phyloP scores from a whole-genome alignment of 1,284 basidiomycete species.

The Marasmius oreades region DNA sequence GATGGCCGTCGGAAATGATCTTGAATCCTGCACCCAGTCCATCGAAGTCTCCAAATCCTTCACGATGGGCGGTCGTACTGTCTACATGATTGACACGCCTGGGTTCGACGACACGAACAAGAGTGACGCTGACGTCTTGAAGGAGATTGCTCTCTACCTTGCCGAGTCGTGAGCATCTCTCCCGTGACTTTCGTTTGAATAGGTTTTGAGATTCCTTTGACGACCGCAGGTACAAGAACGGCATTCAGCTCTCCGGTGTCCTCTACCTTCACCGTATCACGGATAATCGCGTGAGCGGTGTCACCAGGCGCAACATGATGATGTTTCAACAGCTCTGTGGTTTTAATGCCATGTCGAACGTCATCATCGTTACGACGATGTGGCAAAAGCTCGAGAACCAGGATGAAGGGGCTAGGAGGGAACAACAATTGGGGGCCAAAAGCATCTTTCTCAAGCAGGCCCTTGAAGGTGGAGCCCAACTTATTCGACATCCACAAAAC shows the following conservation, averaged over 20 bases:
- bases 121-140: slow-evolving; percentile 27
- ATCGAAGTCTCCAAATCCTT: slow-evolving; percentile 25
- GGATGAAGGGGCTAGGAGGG: slow-evolving; percentile 31
- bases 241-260: slow-evolving; percentile 37
- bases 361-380: slow-evolving; percentile 43
- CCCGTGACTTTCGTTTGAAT: background rate
- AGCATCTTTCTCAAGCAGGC: slow-evolving; percentile 36
- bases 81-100: slow-evolving; percentile 31
- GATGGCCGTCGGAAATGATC: slow-evolving; percentile 24
- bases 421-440: slow-evolving; percentile 29
- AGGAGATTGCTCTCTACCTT: slow-evolving; percentile 22
- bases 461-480: slow-evolving; percentile 32
- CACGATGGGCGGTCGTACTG: slow-evolving; percentile 20
- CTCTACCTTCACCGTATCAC: slow-evolving; percentile 48
- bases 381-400: slow-evolving; percentile 36
- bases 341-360: slow-evolving; percentile 37
- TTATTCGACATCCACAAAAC: slow-evolving; percentile 31
- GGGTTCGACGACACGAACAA: slow-evolving; percentile 31
- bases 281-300: slow-evolving; percentile 39
- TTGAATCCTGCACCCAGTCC: slow-evolving; percentile 27
- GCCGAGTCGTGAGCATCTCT: slow-evolving; percentile 18
- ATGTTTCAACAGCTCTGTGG: slow-evolving; percentile 47
- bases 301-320: slow-evolving; percentile 37
- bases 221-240: slow-evolving; percentile 34
- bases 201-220: background rate